A percentile compares a stretch with the other conserved stretches of the same genome.
Evolutionary conservation across 2,329 filamentous ascomycete genomes (phyloP).

Genomic region (Alternaria triticina): DNA sequence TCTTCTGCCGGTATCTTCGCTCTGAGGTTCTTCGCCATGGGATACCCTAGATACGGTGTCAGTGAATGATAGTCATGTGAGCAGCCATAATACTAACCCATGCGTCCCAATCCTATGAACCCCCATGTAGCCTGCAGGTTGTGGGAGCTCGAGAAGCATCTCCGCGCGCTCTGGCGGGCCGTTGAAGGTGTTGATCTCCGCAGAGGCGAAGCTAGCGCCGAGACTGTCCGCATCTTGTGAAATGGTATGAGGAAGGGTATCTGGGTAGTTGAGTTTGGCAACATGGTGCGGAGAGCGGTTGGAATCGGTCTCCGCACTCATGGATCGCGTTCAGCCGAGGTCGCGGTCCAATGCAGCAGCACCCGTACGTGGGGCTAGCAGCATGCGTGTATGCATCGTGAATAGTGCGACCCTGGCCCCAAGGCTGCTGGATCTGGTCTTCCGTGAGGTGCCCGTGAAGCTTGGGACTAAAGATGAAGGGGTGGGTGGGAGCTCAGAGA

Average conservation of each 20-base stretch:
- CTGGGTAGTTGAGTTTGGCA: conserved; percentile 22
- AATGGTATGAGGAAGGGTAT: conserved; percentile 21
- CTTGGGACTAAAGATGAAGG: conserved; percentile 12
- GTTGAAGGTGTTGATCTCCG: conserved; percentile 26
- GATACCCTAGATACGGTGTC: conserved; percentile 61
- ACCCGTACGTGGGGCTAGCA: conserved; percentile 2
- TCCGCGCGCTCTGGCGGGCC: conserved; percentile 33
- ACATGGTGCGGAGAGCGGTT: conserved; percentile 33
- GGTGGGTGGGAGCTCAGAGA: conserved; percentile 10
- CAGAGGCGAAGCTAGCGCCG: conserved; percentile 37
- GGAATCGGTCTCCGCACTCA: conserved; percentile 40
- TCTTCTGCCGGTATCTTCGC: conserved; percentile 69
- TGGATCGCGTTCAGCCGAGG: conserved; percentile 42
- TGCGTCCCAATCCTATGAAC: conserved; percentile 58
- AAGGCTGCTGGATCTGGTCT: conserved; percentile 8
- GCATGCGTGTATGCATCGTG: conserved; percentile 8
- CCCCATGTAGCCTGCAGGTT: conserved; percentile 55
- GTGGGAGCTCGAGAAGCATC: conserved; percentile 54
- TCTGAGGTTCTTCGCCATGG: conserved; percentile 75
- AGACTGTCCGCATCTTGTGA: conserved; percentile 37
- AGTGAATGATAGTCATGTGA: conserved; percentile 31
- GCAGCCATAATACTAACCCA: conserved; percentile 50
- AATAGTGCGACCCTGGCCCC: not conserved
- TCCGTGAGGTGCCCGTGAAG: conserved; percentile 8
- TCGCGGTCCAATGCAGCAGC: conserved; percentile 25